Evolutionary conservation across 2,329 filamentous ascomycete species (phyloP), one percentile per base, ranked within the genome.

Genomic region (Pseudogymnoascus destructans): DNA sequence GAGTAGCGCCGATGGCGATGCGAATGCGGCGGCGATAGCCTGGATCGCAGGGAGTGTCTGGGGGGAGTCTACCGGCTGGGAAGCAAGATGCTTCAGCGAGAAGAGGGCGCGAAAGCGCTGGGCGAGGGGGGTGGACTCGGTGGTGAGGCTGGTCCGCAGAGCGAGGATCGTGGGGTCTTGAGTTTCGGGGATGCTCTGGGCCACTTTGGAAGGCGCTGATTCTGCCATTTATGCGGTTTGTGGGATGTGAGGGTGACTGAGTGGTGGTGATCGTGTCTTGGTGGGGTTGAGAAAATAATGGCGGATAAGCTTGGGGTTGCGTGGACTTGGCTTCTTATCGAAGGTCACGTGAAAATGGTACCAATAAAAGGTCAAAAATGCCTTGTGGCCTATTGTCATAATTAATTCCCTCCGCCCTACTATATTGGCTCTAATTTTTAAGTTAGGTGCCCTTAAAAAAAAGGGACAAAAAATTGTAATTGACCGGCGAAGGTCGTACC

Each of bases 51-150:
- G 74, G 15, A 75, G 72, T 0, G 78, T 79, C 63, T 82, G 73
- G 40, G 75, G 71, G 25, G 76, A 80, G 0, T 79, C 72, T 8
- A 80, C 79, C 35, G 78, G 71, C 63, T 84, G 80, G 60, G 81
- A 84, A 54, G 93, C 92, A 61, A 97, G 77, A 71, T 97, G 88
- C 76, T 98, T 98, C 61, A 98, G 84, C 15, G 92, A 96, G 77
- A 98, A 98, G 66, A 98, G 87, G 42, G 93, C 92, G 66, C 93
- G 89, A 74, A 97, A 98, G 63, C 93, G 89, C 63, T 89, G 79
- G 36, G 91, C 86, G 58, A 98, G 86, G 49, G 91, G 84, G 62
- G 87, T 86, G 11, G 79, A 74, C 75, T 97, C 93, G 55, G 87
- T 86, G 66, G 80, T 85, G 61, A 98, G 82, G 60, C 85, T 87